Percentiles rank a stretch among this genome's conserved stretches.
These are phyloP conservation scores for Tricladium varicosporioides DNA, from an alignment of 2,329 filamentous ascomycete species.

Conservation along the genomic window DNA sequence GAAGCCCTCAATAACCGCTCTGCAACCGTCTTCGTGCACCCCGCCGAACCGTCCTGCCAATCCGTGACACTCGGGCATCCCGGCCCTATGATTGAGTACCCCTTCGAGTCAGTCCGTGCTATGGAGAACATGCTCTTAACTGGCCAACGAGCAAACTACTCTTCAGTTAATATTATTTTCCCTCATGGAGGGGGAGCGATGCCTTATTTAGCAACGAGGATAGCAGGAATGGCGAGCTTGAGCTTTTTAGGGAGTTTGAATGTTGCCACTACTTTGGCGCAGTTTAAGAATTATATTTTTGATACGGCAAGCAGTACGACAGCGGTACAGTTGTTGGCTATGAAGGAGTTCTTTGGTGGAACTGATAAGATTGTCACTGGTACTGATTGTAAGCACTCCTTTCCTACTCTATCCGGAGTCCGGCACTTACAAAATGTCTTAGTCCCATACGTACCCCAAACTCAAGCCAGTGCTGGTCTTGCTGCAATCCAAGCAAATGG, in stretches of 20 bases:
- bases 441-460: constrained; percentile 26
- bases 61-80: constrained; percentile 27
- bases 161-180: constrained; percentile 9
- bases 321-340: constrained; percentile 24
- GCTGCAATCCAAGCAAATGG: constrained; percentile 17
- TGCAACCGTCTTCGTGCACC: constrained; percentile 45
- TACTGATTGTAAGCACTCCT: constrained; percentile 27
- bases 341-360: constrained; percentile 27
- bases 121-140: constrained; percentile 12
- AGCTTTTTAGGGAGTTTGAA: constrained; percentile 20
- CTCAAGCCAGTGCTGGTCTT: constrained; percentile 13
- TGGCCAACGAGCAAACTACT: constrained; percentile 1
- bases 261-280: constrained; percentile 15
- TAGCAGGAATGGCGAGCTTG: constrained; percentile 24
- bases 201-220: constrained; percentile 23
- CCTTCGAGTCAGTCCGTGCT: constrained; percentile 48
- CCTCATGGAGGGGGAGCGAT: constrained; percentile 8
- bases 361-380: constrained; percentile 25
- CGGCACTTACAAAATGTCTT: not conserved
- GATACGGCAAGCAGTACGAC: constrained; percentile 21
- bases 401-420: not conserved
- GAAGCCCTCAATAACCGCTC: constrained; percentile 36
- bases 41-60: constrained; percentile 31
- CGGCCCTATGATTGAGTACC: constrained; percentile 44
- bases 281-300: constrained; percentile 29